Evolutionary conservation across 495 filamentous ascomycete genomes (phyloP).

Genomic region (Daldinia vernicosa): DNA sequence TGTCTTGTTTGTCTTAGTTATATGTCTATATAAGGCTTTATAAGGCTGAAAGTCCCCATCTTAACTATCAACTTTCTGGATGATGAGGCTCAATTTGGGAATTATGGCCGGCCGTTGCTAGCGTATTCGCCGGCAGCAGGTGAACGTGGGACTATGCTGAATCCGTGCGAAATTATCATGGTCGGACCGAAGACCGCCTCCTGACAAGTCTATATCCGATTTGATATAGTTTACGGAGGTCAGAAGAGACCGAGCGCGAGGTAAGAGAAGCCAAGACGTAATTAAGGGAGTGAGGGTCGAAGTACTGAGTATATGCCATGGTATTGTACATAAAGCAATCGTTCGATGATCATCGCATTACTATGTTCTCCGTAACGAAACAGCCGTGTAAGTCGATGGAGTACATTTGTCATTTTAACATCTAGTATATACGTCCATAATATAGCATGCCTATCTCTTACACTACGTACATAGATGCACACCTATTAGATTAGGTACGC

Average conservation of each 20-base stretch:
- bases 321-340: constrained; percentile 21
- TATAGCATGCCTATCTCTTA: constrained; percentile 1
- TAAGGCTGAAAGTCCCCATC: constrained; percentile 38
- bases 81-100: constrained; percentile 43
- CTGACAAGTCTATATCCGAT: constrained; percentile 34
- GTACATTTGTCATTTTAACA: constrained; percentile 1
- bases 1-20: constrained; percentile 5
- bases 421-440: constrained; percentile 6
- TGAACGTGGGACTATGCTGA: constrained; percentile 27
- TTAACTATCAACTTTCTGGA: constrained; percentile 22
- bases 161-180: constrained; percentile 33
- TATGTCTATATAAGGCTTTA: constrained; percentile 36
- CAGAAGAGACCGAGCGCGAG: constrained; percentile 16
- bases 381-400: constrained; percentile 5
- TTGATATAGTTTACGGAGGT: constrained; percentile 19
- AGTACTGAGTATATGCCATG: constrained; percentile 1
- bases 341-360: constrained; percentile 40
- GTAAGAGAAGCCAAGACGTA: neutral
- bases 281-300: constrained; percentile 1
- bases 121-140: constrained; percentile 23
- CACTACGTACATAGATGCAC: constrained; percentile 13
- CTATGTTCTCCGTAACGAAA: constrained; percentile 14
- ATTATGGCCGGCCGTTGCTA: constrained; percentile 29
- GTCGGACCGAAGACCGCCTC: constrained; percentile 36
- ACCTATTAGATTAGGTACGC: constrained; percentile 3